Evolutionary conservation across 2,329 filamentous ascomycete genomes (phyloP).

Genomic region (Tolypocladium tundrense): DNA sequence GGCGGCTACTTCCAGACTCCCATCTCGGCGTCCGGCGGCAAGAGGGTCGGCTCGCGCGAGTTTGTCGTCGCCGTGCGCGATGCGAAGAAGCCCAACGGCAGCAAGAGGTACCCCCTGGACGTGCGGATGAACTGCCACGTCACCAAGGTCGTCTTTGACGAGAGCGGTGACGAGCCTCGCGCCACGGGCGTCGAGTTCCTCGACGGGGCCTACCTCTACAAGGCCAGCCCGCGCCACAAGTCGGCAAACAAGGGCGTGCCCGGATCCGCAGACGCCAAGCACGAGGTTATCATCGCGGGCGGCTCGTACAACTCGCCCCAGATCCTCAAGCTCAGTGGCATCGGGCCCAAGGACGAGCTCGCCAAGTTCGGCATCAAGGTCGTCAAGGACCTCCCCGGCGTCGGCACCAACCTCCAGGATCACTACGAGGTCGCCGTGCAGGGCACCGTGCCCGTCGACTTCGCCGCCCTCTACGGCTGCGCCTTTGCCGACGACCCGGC

Average conservation of each 20-base stretch:
- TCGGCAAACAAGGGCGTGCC: slow-evolving; percentile 11
- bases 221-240: slow-evolving; percentile 28
- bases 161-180: slow-evolving; percentile 14
- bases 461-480: slow-evolving; percentile 11
- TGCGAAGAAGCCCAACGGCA: slow-evolving; percentile 10
- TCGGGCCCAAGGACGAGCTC: slow-evolving; percentile 31
- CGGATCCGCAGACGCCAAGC: slow-evolving; percentile 20
- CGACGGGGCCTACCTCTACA: slow-evolving; percentile 29
- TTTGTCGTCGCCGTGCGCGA: slow-evolving; percentile 28
- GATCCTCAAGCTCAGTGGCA: slow-evolving; percentile 34
- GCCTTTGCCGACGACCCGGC: slow-evolving; percentile 14
- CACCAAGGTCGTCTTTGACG: slow-evolving; percentile 24
- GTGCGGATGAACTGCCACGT: slow-evolving; percentile 17
- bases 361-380: slow-evolving; percentile 35
- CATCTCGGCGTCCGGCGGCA: slow-evolving; percentile 28
- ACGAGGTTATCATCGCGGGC: slow-evolving; percentile 37
- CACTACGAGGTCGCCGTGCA: slow-evolving; percentile 16
- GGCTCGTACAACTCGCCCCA: slow-evolving; percentile 36
- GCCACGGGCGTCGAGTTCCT: slow-evolving; percentile 33
- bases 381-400: slow-evolving; percentile 47
- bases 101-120: slow-evolving; percentile 7
- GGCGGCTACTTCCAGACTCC: slow-evolving; percentile 35
- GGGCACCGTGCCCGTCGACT: slow-evolving; percentile 5
- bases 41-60: slow-evolving; percentile 37
- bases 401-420: slow-evolving; percentile 42